phyloP scores from a whole-genome alignment of 192 early-diverging fungal genomes.

The Backusella luteola region DNA sequence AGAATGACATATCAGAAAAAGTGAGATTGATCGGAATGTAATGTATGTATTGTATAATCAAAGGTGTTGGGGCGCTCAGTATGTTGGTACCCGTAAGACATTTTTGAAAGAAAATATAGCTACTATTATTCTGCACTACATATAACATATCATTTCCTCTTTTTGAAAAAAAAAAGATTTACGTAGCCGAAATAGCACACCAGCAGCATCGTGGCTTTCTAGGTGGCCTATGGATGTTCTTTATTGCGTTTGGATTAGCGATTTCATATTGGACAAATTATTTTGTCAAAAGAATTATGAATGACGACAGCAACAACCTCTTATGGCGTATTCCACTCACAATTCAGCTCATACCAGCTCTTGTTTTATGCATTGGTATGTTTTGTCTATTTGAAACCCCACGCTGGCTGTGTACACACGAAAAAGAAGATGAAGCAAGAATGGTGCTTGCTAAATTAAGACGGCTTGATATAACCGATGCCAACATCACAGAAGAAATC shows the following conservation, averaged over 20 bases:
- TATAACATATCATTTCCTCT: neutral
- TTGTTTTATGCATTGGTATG: constrained; percentile 21
- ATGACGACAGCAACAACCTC: constrained; percentile 6
- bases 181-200: constrained; percentile 22
- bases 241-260: constrained; percentile 27
- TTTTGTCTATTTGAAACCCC: constrained; percentile 42
- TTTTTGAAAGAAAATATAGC: neutral
- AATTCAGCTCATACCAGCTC: constrained; percentile 23
- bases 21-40: neutral
- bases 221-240: constrained; percentile 26
- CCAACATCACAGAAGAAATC: constrained; percentile 41
- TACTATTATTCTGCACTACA: neutral
- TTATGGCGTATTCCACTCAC: constrained; percentile 30
- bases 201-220: constrained; percentile 13
- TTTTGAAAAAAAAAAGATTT: constrained; percentile 1
- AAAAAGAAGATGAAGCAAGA: constrained; percentile 38
- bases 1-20: neutral
- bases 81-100: constrained; percentile 20
- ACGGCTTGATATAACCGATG: constrained; percentile 18
- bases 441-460: constrained; percentile 45
- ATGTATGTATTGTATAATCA: neutral
- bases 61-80: constrained; percentile 15
- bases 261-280: constrained; percentile 32
- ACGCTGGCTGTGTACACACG: constrained; percentile 55
- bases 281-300: constrained; percentile 18